Evolutionary conservation across 495 filamentous ascomycete species (phyloP).

Genomic region (Xylaria nigripes): DNA sequence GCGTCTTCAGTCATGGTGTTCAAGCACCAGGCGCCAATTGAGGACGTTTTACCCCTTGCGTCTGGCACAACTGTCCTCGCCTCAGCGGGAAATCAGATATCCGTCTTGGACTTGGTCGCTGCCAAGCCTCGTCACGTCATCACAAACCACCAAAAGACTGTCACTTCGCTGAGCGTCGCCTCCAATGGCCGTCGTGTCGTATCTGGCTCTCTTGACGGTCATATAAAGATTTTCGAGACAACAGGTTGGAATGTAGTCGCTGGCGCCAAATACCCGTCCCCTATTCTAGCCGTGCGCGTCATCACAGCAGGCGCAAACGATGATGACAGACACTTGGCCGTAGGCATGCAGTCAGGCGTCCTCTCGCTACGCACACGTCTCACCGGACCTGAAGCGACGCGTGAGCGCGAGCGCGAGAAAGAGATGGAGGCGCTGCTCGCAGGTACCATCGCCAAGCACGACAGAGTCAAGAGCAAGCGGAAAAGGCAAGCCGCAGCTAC

Average conservation of each 20-base stretch:
- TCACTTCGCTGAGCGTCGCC: slow-evolving; percentile 72
- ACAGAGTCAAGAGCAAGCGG: slow-evolving; percentile 57
- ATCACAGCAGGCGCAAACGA: slow-evolving; percentile 56
- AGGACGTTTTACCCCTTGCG: slow-evolving; percentile 75
- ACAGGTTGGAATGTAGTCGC: slow-evolving; percentile 85
- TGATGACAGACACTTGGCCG: slow-evolving; percentile 80
- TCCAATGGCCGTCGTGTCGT: slow-evolving; percentile 72
- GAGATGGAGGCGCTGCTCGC: slow-evolving; percentile 79
- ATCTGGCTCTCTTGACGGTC: slow-evolving; percentile 83
- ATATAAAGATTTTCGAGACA: slow-evolving; percentile 94
- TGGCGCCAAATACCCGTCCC: slow-evolving; percentile 83
- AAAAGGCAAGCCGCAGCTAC: slow-evolving; percentile 62
- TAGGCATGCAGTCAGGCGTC: slow-evolving; percentile 88
- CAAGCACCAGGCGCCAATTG: slow-evolving; percentile 81
- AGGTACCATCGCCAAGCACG: slow-evolving; percentile 62
- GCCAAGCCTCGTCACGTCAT: slow-evolving; percentile 79
- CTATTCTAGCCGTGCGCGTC: slow-evolving; percentile 74
- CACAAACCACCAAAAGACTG: slow-evolving; percentile 94
- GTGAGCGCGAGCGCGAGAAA: slow-evolving; percentile 63
- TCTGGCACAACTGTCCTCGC: slow-evolving; percentile 80
- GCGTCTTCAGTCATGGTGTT: slow-evolving; percentile 71
- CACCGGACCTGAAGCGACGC: slow-evolving; percentile 66
- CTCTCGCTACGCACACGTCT: slow-evolving; percentile 81
- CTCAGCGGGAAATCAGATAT: slow-evolving; percentile 77
- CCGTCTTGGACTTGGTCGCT: slow-evolving; percentile 88